phyloP scores from a whole-genome alignment of 2,329 filamentous ascomycete genomes.

The Zarea fungicola region DNA sequence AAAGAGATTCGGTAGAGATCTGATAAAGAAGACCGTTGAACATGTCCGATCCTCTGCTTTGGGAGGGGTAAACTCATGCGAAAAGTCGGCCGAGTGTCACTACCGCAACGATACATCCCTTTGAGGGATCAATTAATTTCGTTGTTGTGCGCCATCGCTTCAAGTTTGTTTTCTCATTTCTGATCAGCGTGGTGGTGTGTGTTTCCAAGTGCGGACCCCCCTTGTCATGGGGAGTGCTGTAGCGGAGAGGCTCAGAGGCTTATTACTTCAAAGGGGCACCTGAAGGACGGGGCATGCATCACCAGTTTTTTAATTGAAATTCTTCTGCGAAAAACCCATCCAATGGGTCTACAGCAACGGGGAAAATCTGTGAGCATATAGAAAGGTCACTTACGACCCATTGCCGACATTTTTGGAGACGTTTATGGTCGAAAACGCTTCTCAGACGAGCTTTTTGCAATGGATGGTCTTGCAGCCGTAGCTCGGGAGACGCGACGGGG shows the following conservation, averaged over 20 bases:
- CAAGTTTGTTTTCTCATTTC: constrained; percentile 10
- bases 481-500: constrained; percentile 39
- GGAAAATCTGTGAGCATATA: constrained; percentile 18
- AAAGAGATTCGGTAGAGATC: constrained; percentile 3
- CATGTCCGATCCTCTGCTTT: background rate
- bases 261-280: constrained; percentile 11
- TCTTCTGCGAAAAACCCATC: constrained; percentile 18
- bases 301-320: constrained; percentile 5
- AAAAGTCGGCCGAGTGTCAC: background rate
- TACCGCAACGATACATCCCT: constrained; percentile 1
- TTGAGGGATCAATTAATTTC: constrained; percentile 4
- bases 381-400: constrained; percentile 11
- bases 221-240: background rate
- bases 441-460: constrained; percentile 14
- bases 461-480: constrained; percentile 36
- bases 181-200: constrained; percentile 4
- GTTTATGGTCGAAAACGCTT: constrained; percentile 24
- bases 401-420: constrained; percentile 9
- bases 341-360: constrained; percentile 17
- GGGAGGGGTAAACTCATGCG: background rate
- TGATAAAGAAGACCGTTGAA: constrained; percentile 5
- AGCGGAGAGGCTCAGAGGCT: too few relatives aligned
- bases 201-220: constrained; percentile 5
- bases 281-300: constrained; percentile 4
- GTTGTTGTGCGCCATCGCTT: constrained; percentile 2